Base-by-base conservation (phyloP, 1,284 basidiomycete species). In the Cutaneotrichosporon cavernicola region DNA sequence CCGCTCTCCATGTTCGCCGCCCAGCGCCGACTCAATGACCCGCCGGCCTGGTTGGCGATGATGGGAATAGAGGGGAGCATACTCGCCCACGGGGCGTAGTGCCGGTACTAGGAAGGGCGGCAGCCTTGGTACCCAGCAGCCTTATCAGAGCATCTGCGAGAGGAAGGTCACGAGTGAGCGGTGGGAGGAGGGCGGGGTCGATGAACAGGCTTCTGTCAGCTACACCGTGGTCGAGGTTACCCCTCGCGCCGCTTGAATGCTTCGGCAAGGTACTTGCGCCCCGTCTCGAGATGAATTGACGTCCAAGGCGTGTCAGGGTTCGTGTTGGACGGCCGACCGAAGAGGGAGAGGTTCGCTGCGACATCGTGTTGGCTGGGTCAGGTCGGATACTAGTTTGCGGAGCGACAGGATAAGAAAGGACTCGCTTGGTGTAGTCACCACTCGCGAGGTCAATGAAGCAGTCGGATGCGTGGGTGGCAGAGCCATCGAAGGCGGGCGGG, bases 161-260 rank as follows among this genome's bases (percentile, higher is more conserved):
- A 36, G 47, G 47, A 6, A 60, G 58, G 18, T 49, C 46, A 10
- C 31, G 21, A 8, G 58, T 60, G 21, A 51, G 31, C 18, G 32
- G 26, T 3, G 58, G 58, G 11, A 60, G 58, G 16, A 60, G 58
- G 26, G 32, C 34, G 4, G 58, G 58, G 22, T 60, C 49, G 34
- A 60, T 30, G 26, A 60, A 60, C n/a, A 60, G 49, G 4, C 58
- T 60, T 18, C 0, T 3, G 58, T 60, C 36, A 60, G 50, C 34
- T 14, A 26, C 9, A 40, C 9, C 1, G 46, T 9, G 26, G 26
- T 26, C 26, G 26, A 16, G 38, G 46, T 50, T 49, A 60, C 58
- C 58, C 58, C 49, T 60, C 58, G 34, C 58, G 58, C 32, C 58
- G 49, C 49, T 51, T 60, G 58, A 60, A 60, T 10, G 58, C 58